These are phyloP conservation scores for Lasiodiplodia hormozganensis DNA, from an alignment of 2,329 filamentous ascomycete species.

Conservation along the genomic window DNA sequence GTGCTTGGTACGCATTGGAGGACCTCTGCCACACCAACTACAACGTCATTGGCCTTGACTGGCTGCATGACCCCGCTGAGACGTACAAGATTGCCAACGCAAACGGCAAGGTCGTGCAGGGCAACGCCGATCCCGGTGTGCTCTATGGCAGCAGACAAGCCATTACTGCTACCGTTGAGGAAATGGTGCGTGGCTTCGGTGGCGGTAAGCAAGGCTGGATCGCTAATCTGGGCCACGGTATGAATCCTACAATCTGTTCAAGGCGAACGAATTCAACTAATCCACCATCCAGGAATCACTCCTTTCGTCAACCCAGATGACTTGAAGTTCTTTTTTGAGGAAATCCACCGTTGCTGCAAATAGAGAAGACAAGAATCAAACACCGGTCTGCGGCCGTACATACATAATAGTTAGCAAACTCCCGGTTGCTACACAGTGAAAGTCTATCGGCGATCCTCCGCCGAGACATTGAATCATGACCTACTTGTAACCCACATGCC, in stretches of 20 bases:
- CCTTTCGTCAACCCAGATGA: constrained; percentile 94
- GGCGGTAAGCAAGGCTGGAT: constrained; percentile 93
- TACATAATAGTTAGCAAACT: background rate
- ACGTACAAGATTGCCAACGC: constrained; percentile 75
- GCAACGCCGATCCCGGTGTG: constrained; percentile 93
- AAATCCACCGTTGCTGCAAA: constrained; percentile 68
- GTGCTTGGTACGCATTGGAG: constrained; percentile 93
- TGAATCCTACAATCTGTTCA: constrained; percentile 36
- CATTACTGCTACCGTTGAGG: constrained; percentile 82
- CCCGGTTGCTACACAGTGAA: background rate
- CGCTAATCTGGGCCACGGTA: constrained; percentile 93
- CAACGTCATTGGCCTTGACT: constrained; percentile 92
- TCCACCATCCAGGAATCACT: constrained; percentile 72
- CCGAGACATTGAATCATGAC: background rate
- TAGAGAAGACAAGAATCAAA: constrained; percentile 20
- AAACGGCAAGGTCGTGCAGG: constrained; percentile 83
- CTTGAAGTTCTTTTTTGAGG: constrained; percentile 90
- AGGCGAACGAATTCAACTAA: background rate
- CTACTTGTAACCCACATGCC: too few relatives aligned
- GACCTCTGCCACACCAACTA: constrained; percentile 88
- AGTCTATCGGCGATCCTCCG: background rate
- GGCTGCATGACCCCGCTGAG: constrained; percentile 87
- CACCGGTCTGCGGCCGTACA: background rate
- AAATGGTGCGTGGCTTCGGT: constrained; percentile 86
- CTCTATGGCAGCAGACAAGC: constrained; percentile 83